Base-by-base conservation (phyloP, 345 rosid species). In the Gossypium arboreum region DNA sequence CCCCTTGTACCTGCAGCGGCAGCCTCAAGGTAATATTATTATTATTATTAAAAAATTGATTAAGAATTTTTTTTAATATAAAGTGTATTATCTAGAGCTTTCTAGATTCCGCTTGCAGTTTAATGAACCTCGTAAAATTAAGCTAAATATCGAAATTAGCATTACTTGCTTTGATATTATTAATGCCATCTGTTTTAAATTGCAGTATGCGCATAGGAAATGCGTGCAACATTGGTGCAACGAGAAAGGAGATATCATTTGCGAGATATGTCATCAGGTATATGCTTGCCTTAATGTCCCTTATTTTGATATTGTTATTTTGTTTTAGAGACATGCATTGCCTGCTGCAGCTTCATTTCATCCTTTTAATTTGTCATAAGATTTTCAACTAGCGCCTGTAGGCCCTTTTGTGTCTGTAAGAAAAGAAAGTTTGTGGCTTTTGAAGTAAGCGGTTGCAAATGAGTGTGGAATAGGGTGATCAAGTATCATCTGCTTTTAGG, bases 211-310 rank as follows among this genome's bases (percentile, higher is more conserved):
- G 74, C 97, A 95, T 79, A 86, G 94, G 58, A 86, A 89, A 82
- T 95, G 99, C 76, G 91, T 95, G 76, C 99, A 95, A 74, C 97
- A 78, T 76, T 95, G 99, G 99, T 95, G 98, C 83, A 85, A 93
- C 67, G 98, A 93, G 85, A 95, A 95, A 78, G 93, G 97, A n/a
- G 89, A 95, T 78, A 90, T 84, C 59, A 80, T 83, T 22, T 95
- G 99, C 60, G 99, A 95, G 81, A 95, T 95, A 43, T 95, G 99
- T 73, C 97, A 91, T 84, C 93, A 93, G 99, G 98, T 95, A 82
- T 52, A 18, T 58, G 27, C 8, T 68, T 68, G 25, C 15, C 29
- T 43, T 41, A 24, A 16, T 12, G 7, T 45, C 39, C 64, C 51
- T 60, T 57, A 57, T 57, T 10, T 34, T 7, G 41, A 56, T 12